Conservation (phyloP, 805 yeast genomes). For the Suhomyces faveliae region DNA sequence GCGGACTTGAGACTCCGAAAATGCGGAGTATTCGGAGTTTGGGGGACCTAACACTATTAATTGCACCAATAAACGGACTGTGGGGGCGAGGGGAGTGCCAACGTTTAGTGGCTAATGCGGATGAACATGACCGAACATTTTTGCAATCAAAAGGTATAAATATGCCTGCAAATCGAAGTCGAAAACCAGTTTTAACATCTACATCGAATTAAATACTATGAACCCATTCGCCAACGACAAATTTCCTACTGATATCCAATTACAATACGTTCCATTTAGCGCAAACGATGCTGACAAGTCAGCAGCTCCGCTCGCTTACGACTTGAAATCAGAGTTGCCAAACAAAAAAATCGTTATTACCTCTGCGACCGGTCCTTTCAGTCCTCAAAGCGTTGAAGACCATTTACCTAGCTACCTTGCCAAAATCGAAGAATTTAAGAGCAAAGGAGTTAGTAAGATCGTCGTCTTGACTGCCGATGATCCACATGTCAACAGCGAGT, state of each 20-base stretch:
- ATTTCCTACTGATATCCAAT: constrained; percentile 25
- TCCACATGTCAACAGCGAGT: constrained; percentile 12
- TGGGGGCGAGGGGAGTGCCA: not conserved
- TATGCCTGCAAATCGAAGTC: not conserved
- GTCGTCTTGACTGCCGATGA: constrained; percentile 14
- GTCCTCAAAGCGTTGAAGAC: constrained; percentile 9
- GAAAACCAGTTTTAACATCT: not conserved
- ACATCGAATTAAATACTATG: not conserved
- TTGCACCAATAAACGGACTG: too few species aligned
- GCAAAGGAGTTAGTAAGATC: constrained; percentile 14
- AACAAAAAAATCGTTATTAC: constrained; percentile 13
- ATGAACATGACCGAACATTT: not conserved
- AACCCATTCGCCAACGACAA: constrained; percentile 16
- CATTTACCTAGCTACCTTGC: constrained; percentile 13
- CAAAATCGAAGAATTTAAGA: constrained; percentile 12
- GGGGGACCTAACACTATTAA: not conserved
- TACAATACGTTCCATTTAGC: constrained; percentile 32
- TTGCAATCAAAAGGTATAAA: not conserved
- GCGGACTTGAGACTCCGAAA: constrained; percentile 1
- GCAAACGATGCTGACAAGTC: constrained; percentile 36
- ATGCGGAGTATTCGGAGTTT: constrained; percentile 1
- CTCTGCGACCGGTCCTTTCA: constrained; percentile 12
- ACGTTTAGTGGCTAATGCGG: not conserved
- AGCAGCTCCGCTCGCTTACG: constrained; percentile 36
- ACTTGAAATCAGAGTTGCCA: constrained; percentile 27